Evolutionary conservation across 1,139 yeast species (phyloP).

Genomic region (Hemisphaericaspora subhashii): DNA sequence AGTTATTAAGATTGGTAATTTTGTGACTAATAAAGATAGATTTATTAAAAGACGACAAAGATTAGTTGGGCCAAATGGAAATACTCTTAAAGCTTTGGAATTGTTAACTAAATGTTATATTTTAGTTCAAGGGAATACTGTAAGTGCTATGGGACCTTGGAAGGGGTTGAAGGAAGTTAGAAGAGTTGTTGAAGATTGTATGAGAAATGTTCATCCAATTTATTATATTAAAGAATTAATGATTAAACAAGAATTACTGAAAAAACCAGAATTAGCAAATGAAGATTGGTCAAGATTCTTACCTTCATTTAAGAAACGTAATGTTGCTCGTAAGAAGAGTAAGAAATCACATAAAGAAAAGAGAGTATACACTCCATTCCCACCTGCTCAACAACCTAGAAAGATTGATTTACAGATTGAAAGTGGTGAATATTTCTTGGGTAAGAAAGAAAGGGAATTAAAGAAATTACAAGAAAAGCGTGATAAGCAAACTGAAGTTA

Average conservation of each 20-base stretch:
- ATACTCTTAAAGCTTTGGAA: slow-evolving; percentile 93
- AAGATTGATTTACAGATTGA: slow-evolving; percentile 97
- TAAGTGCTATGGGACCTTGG: slow-evolving; percentile 95
- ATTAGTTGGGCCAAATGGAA: slow-evolving; percentile 95
- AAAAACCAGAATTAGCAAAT: slow-evolving; percentile 90
- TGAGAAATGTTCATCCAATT: slow-evolving; percentile 94
- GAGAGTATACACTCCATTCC: slow-evolving; percentile 97
- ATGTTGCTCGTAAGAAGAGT: slow-evolving; percentile 91
- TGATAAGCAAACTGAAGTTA: slow-evolving; percentile 72
- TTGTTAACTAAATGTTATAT: slow-evolving; percentile 90
- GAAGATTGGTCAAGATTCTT: slow-evolving; percentile 98
- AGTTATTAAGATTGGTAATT: slow-evolving; percentile 89
- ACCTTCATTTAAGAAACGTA: slow-evolving; percentile 95
- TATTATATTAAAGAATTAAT: slow-evolving; percentile 95
- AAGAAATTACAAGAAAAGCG: slow-evolving; percentile 76
- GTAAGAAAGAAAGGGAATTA: slow-evolving; percentile 75
- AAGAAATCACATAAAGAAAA: slow-evolving; percentile 60
- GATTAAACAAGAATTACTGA: slow-evolving; percentile 94
- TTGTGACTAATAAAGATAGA: slow-evolving; percentile 87
- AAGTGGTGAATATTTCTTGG: slow-evolving; percentile 96
- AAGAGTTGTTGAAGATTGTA: slow-evolving; percentile 95
- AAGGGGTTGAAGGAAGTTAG: slow-evolving; percentile 91
- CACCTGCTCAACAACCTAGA: slow-evolving; percentile 96
- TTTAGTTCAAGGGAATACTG: slow-evolving; percentile 96
- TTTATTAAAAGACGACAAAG: slow-evolving; percentile 95